These are phyloP conservation scores for Brassica hybrid DNA, from an alignment of 441 rosid genomes.

Conservation along the genomic window DNA sequence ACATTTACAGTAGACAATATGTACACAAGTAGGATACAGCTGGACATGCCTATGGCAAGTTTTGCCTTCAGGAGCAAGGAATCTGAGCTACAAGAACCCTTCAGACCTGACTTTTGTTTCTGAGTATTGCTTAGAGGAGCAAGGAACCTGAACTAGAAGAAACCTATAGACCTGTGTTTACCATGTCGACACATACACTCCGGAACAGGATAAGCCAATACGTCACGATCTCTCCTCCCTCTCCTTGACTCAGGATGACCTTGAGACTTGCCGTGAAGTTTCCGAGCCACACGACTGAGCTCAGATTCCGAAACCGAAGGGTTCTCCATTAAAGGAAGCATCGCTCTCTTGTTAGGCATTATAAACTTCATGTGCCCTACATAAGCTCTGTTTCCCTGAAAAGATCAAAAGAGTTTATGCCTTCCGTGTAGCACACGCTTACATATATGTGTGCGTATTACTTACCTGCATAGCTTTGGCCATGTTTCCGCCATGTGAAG, in stretches of 20 bases:
- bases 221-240: conserved; percentile 63
- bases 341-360: conserved; percentile 74
- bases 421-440: too few relatives aligned
- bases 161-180: conserved; percentile 31
- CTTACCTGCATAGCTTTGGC: conserved; percentile 69
- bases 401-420: neutral
- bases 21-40: conserved; percentile 24
- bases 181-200: conserved; percentile 72
- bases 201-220: conserved; percentile 72
- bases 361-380: conserved; percentile 76
- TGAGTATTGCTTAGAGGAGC: conserved; percentile 7
- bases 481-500: conserved; percentile 92
- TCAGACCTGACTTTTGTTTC: neutral
- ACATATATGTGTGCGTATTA: neutral
- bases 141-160: conserved; percentile 32
- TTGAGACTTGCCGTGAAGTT: conserved; percentile 61
- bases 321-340: conserved; percentile 65
- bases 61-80: conserved; percentile 11
- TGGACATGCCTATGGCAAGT: neutral
- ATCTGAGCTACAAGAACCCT: conserved; percentile 11
- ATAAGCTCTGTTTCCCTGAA: conserved; percentile 74
- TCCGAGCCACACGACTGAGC: conserved; percentile 53
- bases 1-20: conserved; percentile 13
- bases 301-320: conserved; percentile 58
- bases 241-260: conserved; percentile 69